Conservation (phyloP, 495 filamentous ascomycete species). For the Penicillium coffeae region DNA sequence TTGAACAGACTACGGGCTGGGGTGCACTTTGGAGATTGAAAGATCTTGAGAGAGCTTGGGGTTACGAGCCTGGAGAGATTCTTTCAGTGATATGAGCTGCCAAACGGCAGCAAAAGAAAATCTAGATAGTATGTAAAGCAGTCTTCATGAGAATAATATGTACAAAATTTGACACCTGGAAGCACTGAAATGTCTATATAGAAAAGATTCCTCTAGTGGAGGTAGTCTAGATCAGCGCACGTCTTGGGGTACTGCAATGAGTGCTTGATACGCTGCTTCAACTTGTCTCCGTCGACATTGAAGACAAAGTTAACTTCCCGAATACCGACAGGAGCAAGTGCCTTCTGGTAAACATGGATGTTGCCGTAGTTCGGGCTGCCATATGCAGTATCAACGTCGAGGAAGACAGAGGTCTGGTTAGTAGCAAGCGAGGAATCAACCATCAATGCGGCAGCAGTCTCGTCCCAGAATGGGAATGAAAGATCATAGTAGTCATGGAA, state of each 20-base stretch:
- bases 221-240: conserved; percentile 15
- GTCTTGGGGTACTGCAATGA: conserved; percentile 26
- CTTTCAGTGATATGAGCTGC: conserved; percentile 19
- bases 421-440: conserved; percentile 28
- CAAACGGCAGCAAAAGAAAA: background rate
- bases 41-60: conserved; percentile 39
- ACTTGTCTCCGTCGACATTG: conserved; percentile 26
- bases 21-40: conserved; percentile 34
- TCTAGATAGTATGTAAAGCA: too few relatives aligned
- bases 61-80: conserved; percentile 31
- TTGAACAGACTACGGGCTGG: conserved; percentile 41
- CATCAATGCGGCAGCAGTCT: conserved; percentile 38
- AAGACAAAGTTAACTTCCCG: conserved; percentile 32
- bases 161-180: too few relatives aligned
- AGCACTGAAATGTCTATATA: too few relatives aligned
- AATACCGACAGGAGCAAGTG: conserved; percentile 26
- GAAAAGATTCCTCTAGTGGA: background rate
- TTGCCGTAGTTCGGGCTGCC: conserved; percentile 34
- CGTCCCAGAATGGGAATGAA: conserved; percentile 38
- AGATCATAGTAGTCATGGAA: conserved; percentile 32
- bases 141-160: too few relatives aligned
- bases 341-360: conserved; percentile 32
- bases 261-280: conserved; percentile 29
- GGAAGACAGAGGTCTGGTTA: conserved; percentile 26
- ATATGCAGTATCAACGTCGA: conserved; percentile 33